Conservation (phyloP, 2,329 filamentous ascomycete species). For the Paraphoma chrysanthemicola region DNA sequence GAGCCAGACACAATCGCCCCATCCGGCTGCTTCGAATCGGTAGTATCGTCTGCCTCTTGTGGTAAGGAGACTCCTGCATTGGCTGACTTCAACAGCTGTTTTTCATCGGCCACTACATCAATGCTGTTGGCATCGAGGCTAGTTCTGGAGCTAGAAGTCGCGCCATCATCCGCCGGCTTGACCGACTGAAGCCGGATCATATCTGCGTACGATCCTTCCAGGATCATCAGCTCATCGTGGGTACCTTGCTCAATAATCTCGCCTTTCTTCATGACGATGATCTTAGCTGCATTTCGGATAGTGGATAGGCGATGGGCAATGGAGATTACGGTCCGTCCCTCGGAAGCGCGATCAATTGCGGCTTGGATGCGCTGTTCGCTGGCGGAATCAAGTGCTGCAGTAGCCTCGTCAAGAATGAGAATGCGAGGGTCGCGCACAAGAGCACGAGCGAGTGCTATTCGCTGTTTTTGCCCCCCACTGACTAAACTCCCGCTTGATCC, state of each 20-base stretch:
- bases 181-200: conserved; percentile 58
- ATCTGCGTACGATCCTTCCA: conserved; percentile 55
- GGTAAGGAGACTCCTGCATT: conserved; percentile 7
- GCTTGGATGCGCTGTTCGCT: conserved; percentile 63
- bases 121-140: conserved; percentile 29
- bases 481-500: conserved; percentile 63
- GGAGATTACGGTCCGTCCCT: conserved; percentile 45
- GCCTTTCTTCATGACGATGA: conserved; percentile 49
- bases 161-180: conserved; percentile 49
- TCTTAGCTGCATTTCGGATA: conserved; percentile 45
- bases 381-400: conserved; percentile 65
- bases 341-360: conserved; percentile 43
- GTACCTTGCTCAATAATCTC: conserved; percentile 46
- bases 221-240: conserved; percentile 41
- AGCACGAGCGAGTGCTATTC: conserved; percentile 64
- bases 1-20: conserved; percentile 30
- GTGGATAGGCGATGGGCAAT: conserved; percentile 50
- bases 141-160: conserved; percentile 22
- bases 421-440: conserved; percentile 65
- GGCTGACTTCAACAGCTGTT: conserved; percentile 14
- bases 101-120: conserved; percentile 27
- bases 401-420: conserved; percentile 68
- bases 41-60: neutral
- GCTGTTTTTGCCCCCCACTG: conserved; percentile 65
- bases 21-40: neutral